Base-by-base conservation (phyloP, 495 filamentous ascomycete genomes). In the Pseudoneurospora amorphoporcata region DNA sequence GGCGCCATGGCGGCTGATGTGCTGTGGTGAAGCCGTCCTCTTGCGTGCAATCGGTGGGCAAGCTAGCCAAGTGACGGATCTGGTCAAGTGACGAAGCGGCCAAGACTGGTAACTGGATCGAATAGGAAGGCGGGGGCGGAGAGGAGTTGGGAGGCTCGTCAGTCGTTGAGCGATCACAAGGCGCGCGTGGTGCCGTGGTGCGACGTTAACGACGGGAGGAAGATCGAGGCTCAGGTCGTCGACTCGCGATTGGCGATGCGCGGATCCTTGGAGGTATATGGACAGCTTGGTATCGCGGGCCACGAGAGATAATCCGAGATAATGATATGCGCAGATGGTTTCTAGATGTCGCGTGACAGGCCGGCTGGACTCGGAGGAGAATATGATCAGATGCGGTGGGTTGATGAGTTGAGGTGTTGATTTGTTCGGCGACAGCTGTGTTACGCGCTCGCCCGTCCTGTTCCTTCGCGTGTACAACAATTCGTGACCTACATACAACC, bases 1-100 rank as follows among this genome's bases (percentile, higher is more conserved):
- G 79, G 80, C 80, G 80, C 80, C 80, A 82, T 82, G 72, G 74
- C 73, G 76, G 32, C 53, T 65, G 23, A 37, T 35, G 23, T 35
- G 29, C 29, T 65, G 14, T 32, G 29, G 53, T 53, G 39, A 40
- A 40, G 39, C 14, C 29, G 29, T 6, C 53, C 16, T 65, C 29
- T 7, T 35, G 29, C 3, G 29, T 65, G 16, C 37, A 2, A 35
- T 65, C 8, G 16, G 53, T 16, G 23, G 53, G 14, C 14, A 8
- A 35, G 53, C 53, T 65, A 37, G 53, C 53, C 14, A 29, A 61
- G 14, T 65, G 14, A 17, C 53, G 14, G 29, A 65, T 17, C 8
- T 37, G 53, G 53, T 23, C 14, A 35, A 61, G 53, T 35, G 7
- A 37, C 53, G 29, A 32, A 37, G 53, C 53, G 53, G 53, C 53